phyloP scores from a whole-genome alignment of 495 filamentous ascomycete species.

The Hypoxylon trugodes region DNA sequence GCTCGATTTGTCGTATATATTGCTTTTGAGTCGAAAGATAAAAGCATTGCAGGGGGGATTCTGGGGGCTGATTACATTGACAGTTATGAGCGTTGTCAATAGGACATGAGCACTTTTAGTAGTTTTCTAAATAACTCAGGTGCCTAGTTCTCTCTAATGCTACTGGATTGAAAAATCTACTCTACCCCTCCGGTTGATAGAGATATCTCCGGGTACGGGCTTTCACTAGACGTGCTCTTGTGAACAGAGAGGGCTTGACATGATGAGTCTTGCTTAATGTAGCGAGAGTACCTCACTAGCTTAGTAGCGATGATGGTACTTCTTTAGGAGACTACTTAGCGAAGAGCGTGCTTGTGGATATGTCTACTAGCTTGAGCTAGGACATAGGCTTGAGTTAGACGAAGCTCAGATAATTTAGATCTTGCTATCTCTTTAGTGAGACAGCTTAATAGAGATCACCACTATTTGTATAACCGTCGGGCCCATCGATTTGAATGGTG shows the following conservation, averaged over 20 bases:
- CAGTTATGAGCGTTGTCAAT: constrained; percentile 10
- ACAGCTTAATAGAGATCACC: neutral
- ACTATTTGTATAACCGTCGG: too few species aligned
- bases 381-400: neutral
- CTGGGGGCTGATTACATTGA: constrained; percentile 2
- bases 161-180: constrained; percentile 10
- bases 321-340: neutral
- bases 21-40: constrained; percentile 8
- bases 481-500: too few species aligned
- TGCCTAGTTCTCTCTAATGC: constrained; percentile 25
- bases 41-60: constrained; percentile 10
- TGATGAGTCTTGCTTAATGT: constrained; percentile 4
- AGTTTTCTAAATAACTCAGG: constrained; percentile 7
- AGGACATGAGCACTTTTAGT: constrained; percentile 16
- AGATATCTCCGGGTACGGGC: neutral
- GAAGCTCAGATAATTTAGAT: too few species aligned
- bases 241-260: constrained; percentile 6
- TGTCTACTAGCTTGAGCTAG: neutral
- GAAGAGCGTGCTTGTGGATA: neutral
- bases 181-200: neutral
- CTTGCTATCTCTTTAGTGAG: neutral
- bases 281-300: neutral
- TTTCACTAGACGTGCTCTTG: neutral
- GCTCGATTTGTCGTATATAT: constrained; percentile 11
- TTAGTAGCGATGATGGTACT: neutral